phyloP scores from a whole-genome alignment of 164 flowering plant species.

The Macadamia tetraphylla region DNA sequence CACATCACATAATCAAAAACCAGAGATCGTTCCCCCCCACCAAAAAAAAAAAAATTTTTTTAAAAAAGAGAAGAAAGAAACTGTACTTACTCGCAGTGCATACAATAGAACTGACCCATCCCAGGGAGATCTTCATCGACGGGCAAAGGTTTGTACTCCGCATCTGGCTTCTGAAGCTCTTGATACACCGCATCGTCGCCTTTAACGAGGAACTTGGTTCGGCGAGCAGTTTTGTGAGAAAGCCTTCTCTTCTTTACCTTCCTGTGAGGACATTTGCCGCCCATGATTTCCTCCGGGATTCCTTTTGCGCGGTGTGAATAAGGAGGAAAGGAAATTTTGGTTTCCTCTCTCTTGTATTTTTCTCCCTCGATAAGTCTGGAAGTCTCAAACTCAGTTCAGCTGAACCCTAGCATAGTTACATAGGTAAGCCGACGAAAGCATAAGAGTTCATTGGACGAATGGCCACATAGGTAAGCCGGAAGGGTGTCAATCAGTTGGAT shows the following conservation, averaged over 20 bases:
- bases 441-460: no score
- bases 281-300: conserved; percentile 30
- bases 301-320: no score
- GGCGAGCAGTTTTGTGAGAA: conserved; percentile 83
- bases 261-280: conserved; percentile 88
- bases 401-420: no score
- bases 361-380: no score
- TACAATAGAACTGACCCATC: conserved; percentile 91
- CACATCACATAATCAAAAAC: neutral
- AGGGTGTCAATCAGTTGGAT: no score
- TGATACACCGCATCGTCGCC: conserved; percentile 82
- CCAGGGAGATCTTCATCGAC: conserved; percentile 89
- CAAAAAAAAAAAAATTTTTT: no score
- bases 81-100: conserved; percentile 85
- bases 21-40: neutral
- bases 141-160: conserved; percentile 42
- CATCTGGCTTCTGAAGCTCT: conserved; percentile 55
- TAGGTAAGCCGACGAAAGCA: no score
- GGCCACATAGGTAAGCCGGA: no score
- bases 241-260: conserved; percentile 77
- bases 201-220: conserved; percentile 62
- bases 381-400: no score
- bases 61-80: neutral
- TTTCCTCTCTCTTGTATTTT: no score
- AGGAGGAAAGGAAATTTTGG: no score